Evolutionary conservation across 1,139 yeast species (phyloP), one percentile per base, ranked within the genome.

Genomic region (Scheffersomyces quercinus): DNA sequence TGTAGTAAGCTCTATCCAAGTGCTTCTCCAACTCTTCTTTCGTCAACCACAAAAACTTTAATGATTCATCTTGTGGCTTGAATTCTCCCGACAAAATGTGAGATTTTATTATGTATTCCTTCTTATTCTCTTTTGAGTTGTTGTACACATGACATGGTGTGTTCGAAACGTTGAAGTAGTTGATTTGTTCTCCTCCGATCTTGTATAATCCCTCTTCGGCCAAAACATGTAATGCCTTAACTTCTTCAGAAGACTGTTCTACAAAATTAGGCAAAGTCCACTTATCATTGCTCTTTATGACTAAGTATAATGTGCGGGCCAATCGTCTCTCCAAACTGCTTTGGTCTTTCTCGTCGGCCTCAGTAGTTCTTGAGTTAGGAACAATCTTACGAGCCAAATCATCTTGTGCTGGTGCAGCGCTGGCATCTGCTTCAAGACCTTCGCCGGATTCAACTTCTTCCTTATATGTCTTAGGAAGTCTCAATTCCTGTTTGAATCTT

Each of bases 41-140:
- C 35, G 90, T 79, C 54, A 90, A 74, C 99, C 99, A 93, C 58
- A 84, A 81, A 67, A 68, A 88, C 45, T 70, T 56, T 42, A 61
- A 52, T 37, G 66, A 56, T 9, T 52, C 42, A 28, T 54, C 53
- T 50, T 77, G 77, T 16, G 88, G 79, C 43, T 71, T 71, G 60
- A 91, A 91, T 48, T 72, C 69, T 37, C 99, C 99, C n/a, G 96
- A 88, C 55, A 93, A 70, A 44, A 93, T 88, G 62, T 89, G 97
- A 36, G 96, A 86, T 66, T 89, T 89, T 59, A 93, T 82, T 57
- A 88, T 73, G 60, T 84, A 93, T 54, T 83, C 86, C 58, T 77
- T 76, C 33, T 56, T 57, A 35, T 56, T 56, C 3, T 56, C 54
- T 29, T 49, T 51, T 35, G 48, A 48, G 39, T 62, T 66, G 50